Evolutionary conservation across 2,329 filamentous ascomycete genomes (phyloP).

Genomic region (Sporothrix pallida): DNA sequence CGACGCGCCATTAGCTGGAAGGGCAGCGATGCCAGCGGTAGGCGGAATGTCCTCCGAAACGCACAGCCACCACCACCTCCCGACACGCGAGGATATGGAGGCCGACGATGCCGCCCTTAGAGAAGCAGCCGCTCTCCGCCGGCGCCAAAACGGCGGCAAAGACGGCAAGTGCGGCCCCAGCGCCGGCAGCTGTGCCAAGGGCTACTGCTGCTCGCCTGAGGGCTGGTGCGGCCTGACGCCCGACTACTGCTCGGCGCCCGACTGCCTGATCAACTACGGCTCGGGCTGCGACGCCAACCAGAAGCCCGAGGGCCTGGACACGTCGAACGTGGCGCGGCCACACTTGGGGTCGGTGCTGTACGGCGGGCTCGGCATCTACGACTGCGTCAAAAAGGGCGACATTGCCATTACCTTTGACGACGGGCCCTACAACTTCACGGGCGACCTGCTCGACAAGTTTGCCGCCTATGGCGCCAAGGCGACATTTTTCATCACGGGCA

Average conservation of each 20-base stretch:
- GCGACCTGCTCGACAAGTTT: conserved; percentile 66
- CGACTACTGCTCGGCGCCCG: conserved; percentile 65
- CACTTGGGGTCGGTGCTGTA: conserved; percentile 61
- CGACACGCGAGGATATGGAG: conserved; percentile 21
- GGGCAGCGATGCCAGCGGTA: conserved; percentile 13
- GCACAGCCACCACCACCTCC: not conserved
- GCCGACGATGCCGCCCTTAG: conserved; percentile 15
- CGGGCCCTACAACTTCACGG: conserved; percentile 67
- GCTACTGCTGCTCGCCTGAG: conserved; percentile 46
- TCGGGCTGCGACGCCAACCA: conserved; percentile 65
- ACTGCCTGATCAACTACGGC: conserved; percentile 67
- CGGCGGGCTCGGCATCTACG: conserved; percentile 62
- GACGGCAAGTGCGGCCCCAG: conserved; percentile 42
- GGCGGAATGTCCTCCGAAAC: not conserved
- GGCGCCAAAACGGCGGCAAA: conserved; percentile 39
- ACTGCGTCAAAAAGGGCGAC: conserved; percentile 61
- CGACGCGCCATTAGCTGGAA: not conserved
- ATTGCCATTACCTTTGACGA: conserved; percentile 73
- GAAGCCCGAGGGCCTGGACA: conserved; percentile 60
- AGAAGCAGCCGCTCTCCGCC: conserved; percentile 28
- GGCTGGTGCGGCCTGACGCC: conserved; percentile 59
- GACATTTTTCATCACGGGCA: conserved; percentile 70
- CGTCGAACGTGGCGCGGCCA: conserved; percentile 57
- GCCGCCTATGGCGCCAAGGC: conserved; percentile 64
- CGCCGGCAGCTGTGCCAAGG: conserved; percentile 43